Conservation (phyloP, 306 rosid species). For the Carpinus viminea region DNA sequence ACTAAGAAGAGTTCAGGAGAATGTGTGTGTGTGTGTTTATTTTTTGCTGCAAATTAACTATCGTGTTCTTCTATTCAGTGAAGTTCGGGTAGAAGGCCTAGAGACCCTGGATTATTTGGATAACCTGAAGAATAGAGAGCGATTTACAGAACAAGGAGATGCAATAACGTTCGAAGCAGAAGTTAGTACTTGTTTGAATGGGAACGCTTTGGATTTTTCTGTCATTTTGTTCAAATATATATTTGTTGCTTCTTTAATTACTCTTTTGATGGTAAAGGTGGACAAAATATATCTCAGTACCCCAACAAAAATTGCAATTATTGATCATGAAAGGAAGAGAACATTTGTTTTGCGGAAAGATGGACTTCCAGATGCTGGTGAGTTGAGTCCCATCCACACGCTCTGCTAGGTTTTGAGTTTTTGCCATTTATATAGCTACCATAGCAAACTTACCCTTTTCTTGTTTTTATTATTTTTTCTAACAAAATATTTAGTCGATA, state of each 20-base stretch:
- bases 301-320: constrained; percentile 71
- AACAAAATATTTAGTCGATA: background rate
- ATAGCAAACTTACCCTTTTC: background rate
- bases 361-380: constrained; percentile 88
- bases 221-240: constrained; percentile 12
- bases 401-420: background rate
- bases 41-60: constrained; percentile 22
- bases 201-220: constrained; percentile 11
- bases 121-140: constrained; percentile 62
- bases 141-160: constrained; percentile 83
- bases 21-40: background rate
- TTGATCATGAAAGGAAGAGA: constrained; percentile 82
- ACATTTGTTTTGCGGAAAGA: constrained; percentile 69
- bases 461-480: too few species aligned
- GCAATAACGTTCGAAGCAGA: constrained; percentile 72
- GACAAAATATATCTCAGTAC: constrained; percentile 72
- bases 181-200: constrained; percentile 36
- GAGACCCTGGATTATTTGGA: constrained; percentile 87
- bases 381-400: constrained; percentile 25
- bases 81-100: constrained; percentile 81
- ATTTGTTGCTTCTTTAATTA: constrained; percentile 15
- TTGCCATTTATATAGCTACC: background rate
- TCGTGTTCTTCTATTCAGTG: constrained; percentile 41
- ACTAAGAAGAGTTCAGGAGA: background rate
- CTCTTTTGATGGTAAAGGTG: constrained; percentile 45